Conservation (phyloP, 1,284 basidiomycete species). For the Austroboletus rostrupii region DNA sequence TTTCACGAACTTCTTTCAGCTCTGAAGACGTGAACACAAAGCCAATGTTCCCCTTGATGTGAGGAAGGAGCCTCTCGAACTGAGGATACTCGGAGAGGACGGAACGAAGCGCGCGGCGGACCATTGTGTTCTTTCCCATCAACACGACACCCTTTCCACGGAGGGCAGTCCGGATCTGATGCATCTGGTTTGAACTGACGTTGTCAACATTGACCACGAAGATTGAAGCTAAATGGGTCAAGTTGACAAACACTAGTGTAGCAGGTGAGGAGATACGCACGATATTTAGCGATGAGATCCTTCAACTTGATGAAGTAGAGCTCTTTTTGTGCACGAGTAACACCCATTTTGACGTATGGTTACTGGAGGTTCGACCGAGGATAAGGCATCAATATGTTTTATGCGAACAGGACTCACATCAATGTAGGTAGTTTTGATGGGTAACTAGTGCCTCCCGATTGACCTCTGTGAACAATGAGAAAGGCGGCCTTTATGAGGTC, state of each 20-base stretch:
- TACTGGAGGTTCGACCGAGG: conserved; percentile 8
- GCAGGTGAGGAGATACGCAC: conserved; percentile 45
- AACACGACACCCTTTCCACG: conserved; percentile 95
- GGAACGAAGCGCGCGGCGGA: conserved; percentile 93
- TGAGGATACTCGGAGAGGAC: conserved; percentile 88
- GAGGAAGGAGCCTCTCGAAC: conserved; percentile 94
- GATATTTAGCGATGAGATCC: conserved; percentile 88
- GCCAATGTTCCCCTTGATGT: conserved; percentile 96
- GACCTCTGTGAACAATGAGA: conserved; percentile 56
- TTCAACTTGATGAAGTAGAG: conserved; percentile 93
- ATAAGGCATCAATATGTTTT: background rate
- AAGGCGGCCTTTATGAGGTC: background rate
- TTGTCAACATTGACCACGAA: conserved; percentile 99
- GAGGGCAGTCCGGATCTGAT: conserved; percentile 95
- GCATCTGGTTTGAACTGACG: conserved; percentile 99
- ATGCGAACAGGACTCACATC: conserved; percentile 19
- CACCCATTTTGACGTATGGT: conserved; percentile 73
- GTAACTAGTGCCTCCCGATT: conserved; percentile 76
- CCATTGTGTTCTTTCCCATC: conserved; percentile 99
- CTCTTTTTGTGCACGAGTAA: conserved; percentile 86
- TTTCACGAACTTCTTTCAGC: conserved; percentile 91
- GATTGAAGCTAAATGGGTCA: conserved; percentile 71
- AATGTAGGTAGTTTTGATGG: conserved; percentile 18
- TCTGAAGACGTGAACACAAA: conserved; percentile 97
- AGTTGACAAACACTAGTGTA: conserved; percentile 2